Evolutionary conservation across 2,329 filamentous ascomycete genomes (phyloP), one percentile per base, ranked within the genome.

Genomic region (Ceratocystis harringtonii): DNA sequence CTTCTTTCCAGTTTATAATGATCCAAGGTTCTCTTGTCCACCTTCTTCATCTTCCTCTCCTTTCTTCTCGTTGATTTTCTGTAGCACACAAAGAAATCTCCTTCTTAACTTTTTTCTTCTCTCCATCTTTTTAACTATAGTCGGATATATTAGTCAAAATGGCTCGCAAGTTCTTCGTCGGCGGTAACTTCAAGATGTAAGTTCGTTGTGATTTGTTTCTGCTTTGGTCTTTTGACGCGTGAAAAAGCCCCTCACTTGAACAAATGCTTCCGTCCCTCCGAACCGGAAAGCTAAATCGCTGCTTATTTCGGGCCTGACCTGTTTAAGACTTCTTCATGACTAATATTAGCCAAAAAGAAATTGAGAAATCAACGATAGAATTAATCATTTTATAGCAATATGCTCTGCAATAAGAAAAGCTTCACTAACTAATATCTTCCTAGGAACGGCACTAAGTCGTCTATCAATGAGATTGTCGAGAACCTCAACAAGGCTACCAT

Each of bases 121-220:
- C 32, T 50, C 30, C 32, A 32, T 61, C 22, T 57, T 28, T 65
- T 30, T 61, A 62, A 41, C 30, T 28, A 36, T 28, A n/a, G 68
- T 66, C 45, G 69, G 68, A 61, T 10, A 62, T 68, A 72, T 72
- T 71, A 72, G 72, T 79, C 83, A 90, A 74, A 73, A 96, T 95
- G 91, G 83, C 87, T 84, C 91, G 91, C 82, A 88, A 91, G 82
- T 96, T 95, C 83, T 95, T 96, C 78, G 89, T 96, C 77, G 92
- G 92, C 78, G 92, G 92, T 76, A 99, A 99, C 87, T 97, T 97
- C 82, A 97, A 99, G 84, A 97, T 97, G 92, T 95, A 80, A 75
- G 83, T 76, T 45, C 64, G 69, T 64, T 68, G 71, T 4, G 25
- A 30, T 41, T 30, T 17, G 25, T n/a, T 36, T 71, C 70, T 65